These are phyloP conservation scores for Pelargonium fulgidum DNA, from an alignment of 441 rosid species.

Conservation along the genomic window DNA sequence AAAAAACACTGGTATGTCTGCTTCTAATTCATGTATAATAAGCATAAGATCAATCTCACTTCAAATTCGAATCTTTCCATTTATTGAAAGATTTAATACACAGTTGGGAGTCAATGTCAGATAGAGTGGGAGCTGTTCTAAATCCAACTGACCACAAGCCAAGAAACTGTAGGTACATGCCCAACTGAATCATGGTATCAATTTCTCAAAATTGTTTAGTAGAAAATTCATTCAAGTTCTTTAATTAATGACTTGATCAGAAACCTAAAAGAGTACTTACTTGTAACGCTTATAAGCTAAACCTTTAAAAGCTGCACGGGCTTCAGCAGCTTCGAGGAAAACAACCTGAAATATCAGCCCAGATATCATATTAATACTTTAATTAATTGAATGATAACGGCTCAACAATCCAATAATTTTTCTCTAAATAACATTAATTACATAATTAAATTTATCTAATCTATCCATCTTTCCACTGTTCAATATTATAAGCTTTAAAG, in stretches of 20 bases:
- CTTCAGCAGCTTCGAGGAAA: conserved; percentile 81
- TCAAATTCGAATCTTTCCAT: not conserved
- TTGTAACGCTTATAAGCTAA: conserved; percentile 83
- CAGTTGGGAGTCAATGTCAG: not conserved
- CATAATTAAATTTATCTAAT: not conserved
- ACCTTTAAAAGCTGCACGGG: conserved; percentile 77
- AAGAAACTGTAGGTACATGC: not conserved
- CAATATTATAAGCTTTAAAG: not conserved
- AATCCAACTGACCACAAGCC: not conserved
- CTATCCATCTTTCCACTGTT: not conserved
- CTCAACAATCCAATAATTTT: not conserved
- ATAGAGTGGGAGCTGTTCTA: not conserved
- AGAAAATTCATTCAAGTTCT: not conserved
- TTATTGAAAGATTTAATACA: not conserved
- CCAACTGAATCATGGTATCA: not conserved
- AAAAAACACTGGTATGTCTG: not conserved
- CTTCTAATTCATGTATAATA: not conserved
- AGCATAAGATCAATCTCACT: not conserved
- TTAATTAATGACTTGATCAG: not conserved
- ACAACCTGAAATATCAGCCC: conserved; percentile 50
- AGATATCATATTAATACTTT: not conserved
- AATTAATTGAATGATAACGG: not conserved
- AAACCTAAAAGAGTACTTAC: conserved; percentile 39
- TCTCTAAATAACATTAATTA: not conserved
- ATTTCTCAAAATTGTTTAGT: not conserved